Conservation (phyloP, 768 basidiomycete genomes). For the Dendrothele bispora region DNA sequence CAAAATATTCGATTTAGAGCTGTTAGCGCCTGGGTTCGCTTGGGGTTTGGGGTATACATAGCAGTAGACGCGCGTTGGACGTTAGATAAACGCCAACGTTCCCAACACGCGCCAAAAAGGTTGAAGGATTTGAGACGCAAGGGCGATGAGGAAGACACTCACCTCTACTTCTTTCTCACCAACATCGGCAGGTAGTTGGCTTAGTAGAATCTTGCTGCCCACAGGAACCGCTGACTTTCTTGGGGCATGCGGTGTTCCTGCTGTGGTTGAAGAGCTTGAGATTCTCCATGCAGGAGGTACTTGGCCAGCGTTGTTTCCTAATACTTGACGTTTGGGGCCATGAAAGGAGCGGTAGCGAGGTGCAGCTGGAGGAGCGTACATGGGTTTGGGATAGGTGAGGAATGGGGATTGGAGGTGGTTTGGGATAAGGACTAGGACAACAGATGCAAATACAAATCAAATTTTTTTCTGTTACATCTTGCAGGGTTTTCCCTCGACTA, state of each 20-base stretch:
- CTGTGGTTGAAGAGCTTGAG: conserved; percentile 21
- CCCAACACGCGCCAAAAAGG: neutral
- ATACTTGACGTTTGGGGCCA: conserved; percentile 50
- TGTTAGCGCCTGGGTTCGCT: no score
- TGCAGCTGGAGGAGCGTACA: conserved; percentile 22
- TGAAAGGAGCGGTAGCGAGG: conserved; percentile 49
- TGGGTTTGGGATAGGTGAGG: no score
- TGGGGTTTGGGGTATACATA: neutral
- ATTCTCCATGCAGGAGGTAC: conserved; percentile 64
- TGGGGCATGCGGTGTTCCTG: conserved; percentile 25
- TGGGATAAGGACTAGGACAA: no score
- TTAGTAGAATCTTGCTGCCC: conserved; percentile 71
- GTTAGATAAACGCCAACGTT: neutral
- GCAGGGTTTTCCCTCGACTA: conserved; percentile 57
- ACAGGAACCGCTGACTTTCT: conserved; percentile 21
- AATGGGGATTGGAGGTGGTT: no score
- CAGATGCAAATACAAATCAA: no score
- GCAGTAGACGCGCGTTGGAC: neutral
- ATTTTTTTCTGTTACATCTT: no score
- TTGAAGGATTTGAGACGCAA: neutral
- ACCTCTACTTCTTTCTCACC: conserved; percentile 69
- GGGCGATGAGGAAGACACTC: no score
- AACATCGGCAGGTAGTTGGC: conserved; percentile 67
- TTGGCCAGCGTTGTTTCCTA: conserved; percentile 57
- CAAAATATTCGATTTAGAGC: neutral